A percentile compares a stretch with the other conserved stretches of the same genome.
Evolutionary conservation across 306 rosid genomes (phyloP).

Genomic region (Prunus dulcis): DNA sequence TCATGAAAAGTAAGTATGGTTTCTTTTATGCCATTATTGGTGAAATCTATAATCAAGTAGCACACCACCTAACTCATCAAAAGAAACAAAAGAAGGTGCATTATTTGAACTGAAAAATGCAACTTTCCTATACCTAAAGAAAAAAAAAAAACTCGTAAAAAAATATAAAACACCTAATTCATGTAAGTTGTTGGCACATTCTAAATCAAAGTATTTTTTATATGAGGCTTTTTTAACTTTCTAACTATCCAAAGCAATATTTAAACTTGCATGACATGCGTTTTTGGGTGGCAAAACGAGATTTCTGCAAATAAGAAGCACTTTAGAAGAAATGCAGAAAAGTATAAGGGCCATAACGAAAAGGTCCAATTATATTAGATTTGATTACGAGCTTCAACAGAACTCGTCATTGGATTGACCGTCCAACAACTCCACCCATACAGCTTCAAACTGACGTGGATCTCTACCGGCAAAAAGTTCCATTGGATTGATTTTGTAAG

Average conservation of each 20-base stretch:
- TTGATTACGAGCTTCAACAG: not conserved
- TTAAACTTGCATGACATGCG: not conserved
- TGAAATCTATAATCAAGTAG: not conserved
- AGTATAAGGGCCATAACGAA: not conserved
- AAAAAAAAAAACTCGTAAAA: not conserved
- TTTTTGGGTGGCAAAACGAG: not conserved
- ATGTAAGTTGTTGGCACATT: not conserved
- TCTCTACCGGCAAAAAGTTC: not conserved
- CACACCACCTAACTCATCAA: not conserved
- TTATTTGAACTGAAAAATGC: not conserved
- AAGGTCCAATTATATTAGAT: not conserved
- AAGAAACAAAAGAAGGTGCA: not conserved
- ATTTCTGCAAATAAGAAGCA: not conserved
- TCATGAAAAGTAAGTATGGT: not conserved
- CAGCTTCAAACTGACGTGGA: not conserved
- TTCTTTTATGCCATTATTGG: not conserved
- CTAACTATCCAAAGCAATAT: too few species aligned
- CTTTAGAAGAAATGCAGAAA: not conserved
- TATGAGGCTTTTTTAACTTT: too few species aligned
- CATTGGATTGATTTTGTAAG: not conserved
- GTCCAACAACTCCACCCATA: slow-evolving; percentile 17
- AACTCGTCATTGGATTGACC: slow-evolving; percentile 16
- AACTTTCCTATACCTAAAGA: not conserved
- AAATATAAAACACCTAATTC: too few species aligned
- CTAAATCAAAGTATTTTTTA: not conserved